A percentile compares a stretch with the other conserved stretches of the same genome.
Evolutionary conservation across 139 green algal species (phyloP).

Genomic region (Haematococcus lacustris): DNA sequence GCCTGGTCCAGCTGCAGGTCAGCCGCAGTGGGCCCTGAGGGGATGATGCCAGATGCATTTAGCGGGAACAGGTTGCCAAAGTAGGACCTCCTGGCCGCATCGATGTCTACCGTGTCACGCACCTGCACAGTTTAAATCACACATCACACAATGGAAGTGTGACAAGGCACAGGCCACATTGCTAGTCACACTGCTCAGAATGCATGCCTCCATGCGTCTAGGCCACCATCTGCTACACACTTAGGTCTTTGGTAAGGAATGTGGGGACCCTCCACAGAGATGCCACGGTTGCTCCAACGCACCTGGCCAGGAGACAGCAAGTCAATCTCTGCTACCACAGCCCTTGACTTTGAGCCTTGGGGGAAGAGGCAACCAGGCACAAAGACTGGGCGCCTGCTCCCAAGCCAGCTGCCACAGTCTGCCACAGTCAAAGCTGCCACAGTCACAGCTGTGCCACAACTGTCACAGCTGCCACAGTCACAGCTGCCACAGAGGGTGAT

Average conservation of each 20-base stretch:
- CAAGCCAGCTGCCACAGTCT: background rate
- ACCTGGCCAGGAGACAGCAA: too few relatives aligned
- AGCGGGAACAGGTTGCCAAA: constrained; percentile 83
- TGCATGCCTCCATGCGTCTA: background rate
- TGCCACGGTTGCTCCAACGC: background rate
- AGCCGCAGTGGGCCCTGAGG: constrained; percentile 25
- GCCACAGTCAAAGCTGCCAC: too few relatives aligned
- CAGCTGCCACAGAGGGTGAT: too few relatives aligned
- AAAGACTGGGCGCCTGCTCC: background rate
- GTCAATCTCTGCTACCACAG: too few relatives aligned
- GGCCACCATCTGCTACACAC: too few relatives aligned
- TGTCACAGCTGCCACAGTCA: too few relatives aligned
- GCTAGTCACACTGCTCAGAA: background rate
- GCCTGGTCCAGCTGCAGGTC: background rate
- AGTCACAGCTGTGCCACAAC: too few relatives aligned
- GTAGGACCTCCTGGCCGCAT: constrained; percentile 66
- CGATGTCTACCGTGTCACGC: constrained; percentile 69
- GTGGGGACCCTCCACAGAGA: background rate
- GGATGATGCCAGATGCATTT: constrained; percentile 85
- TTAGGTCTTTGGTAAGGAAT: background rate
- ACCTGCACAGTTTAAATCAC: constrained; percentile 38
- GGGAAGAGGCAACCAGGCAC: background rate
- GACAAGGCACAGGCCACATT: background rate
- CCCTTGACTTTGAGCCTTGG: background rate
- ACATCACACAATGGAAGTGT: background rate